Conservation (phyloP, 1,139 yeast genomes). For the Taphrina confusa region DNA sequence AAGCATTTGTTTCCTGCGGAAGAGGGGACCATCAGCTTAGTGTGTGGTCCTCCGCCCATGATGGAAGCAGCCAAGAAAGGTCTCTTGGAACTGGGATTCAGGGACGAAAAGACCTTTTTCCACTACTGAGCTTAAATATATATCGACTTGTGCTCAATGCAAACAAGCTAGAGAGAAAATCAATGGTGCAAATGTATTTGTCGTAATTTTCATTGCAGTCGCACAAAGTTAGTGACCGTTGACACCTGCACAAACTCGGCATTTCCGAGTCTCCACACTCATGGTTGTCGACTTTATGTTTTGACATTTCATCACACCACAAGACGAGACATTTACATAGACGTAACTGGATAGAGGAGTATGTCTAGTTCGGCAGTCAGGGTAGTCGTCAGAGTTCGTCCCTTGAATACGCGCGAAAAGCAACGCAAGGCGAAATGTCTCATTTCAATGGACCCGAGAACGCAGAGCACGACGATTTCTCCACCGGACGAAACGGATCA, state of each 20-base stretch:
- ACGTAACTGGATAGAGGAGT: too few species aligned
- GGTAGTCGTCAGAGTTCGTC: slow-evolving; percentile 49
- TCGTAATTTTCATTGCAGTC: too few species aligned
- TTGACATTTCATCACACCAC: too few species aligned
- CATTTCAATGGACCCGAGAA: slow-evolving; percentile 42
- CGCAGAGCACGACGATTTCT: slow-evolving; percentile 34
- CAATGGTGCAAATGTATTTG: too few species aligned
- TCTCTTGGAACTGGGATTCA: slow-evolving; percentile 14
- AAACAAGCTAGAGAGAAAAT: too few species aligned
- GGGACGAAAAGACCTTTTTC: slow-evolving; percentile 19
- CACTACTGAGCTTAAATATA: too few species aligned
- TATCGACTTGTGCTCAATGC: too few species aligned
- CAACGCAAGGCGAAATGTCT: slow-evolving; percentile 40
- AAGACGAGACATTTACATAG: too few species aligned
- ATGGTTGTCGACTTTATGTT: too few species aligned
- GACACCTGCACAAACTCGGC: too few species aligned
- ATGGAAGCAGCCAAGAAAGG: slow-evolving; percentile 17
- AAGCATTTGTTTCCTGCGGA: slow-evolving; percentile 16
- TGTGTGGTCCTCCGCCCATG: slow-evolving; percentile 34
- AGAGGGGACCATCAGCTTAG: slow-evolving; percentile 16
- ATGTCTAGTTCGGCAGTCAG: slow-evolving; percentile 42
- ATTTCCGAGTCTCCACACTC: too few species aligned
- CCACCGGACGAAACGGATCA: slow-evolving; percentile 25
- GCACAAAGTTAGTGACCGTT: too few species aligned
- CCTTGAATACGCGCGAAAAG: slow-evolving; percentile 45